A percentile compares a stretch with the other conserved stretches of the same genome.
Conservation (phyloP, 345 rosid genomes). For the Bretschneidera sinensis region DNA sequence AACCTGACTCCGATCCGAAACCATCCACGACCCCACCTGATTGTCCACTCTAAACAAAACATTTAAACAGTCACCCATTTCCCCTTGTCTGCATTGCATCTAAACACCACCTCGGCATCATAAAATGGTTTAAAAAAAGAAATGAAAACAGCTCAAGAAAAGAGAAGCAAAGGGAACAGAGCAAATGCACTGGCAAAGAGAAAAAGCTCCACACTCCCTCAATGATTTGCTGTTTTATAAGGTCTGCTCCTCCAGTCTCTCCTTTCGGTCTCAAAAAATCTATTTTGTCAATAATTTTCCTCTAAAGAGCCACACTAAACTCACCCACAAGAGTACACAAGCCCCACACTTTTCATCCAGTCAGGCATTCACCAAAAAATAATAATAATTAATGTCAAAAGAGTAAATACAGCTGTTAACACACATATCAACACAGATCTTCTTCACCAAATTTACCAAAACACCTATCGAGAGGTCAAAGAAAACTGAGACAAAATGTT, state of each 20-base stretch:
- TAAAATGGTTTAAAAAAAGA: too few species aligned
- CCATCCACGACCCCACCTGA: too few species aligned
- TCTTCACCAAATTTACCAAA: conserved; percentile 7
- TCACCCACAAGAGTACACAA: conserved; percentile 8
- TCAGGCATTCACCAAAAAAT: too few species aligned
- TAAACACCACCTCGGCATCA: too few species aligned
- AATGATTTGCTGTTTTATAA: too few species aligned
- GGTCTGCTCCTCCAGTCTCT: too few species aligned
- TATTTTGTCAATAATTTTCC: background rate
- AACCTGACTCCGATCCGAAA: too few species aligned
- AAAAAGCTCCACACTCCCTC: background rate
- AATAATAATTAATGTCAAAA: conserved; percentile 5
- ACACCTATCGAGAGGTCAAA: background rate
- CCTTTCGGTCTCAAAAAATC: background rate
- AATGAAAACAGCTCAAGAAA: background rate
- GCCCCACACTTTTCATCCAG: conserved; percentile 18
- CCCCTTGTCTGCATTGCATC: too few species aligned
- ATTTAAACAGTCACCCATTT: too few species aligned
- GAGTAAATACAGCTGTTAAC: background rate
- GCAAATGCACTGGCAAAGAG: conserved; percentile 30
- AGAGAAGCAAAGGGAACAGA: conserved; percentile 14
- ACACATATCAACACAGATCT: too few species aligned
- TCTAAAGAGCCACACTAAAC: conserved; percentile 7
- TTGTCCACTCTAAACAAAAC: too few species aligned
- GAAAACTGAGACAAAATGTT: too few species aligned